Evolutionary conservation across 208 protist genomes (phyloP), one percentile per base, ranked within the genome.

Genomic region (Acanthamoeba royreba): DNA sequence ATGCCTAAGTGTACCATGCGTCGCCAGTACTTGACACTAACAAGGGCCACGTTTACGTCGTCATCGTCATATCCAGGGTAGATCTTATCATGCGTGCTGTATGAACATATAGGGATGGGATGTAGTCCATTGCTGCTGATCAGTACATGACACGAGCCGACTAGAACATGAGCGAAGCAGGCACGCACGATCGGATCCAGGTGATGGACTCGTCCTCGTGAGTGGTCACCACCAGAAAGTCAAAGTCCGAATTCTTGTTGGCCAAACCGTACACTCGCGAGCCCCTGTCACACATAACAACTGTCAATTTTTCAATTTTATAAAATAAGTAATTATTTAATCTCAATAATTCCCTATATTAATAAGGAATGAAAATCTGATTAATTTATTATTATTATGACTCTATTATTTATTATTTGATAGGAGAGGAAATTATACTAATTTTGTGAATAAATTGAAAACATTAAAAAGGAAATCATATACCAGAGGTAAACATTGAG

Each of bases 401-500:
- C n/a, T n/a, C n/a, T n/a, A n/a, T n/a, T n/a, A n/a, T n/a, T n/a
- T n/a, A n/a, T n/a, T n/a, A n/a, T n/a, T n/a, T n/a, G n/a, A n/a
- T n/a, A n/a, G n/a, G n/a, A n/a, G n/a, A n/a, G n/a, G n/a, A n/a
- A n/a, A n/a, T n/a, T n/a, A n/a, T n/a, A n/a, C n/a, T n/a, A n/a
- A 7, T 7, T 8, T 69, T 7, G 58, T 7, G 25, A 31, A 7
- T 13, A 35, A 74, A 38, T 4, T 74, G 63, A 38, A 2, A 15
- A n/a, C 33, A n/a, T 9, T 8, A 35, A 8, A 38, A 38, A 74
- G 66, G 66, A 38, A 22, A 42, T 28, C 66, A 77, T 38, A 22
- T 13, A 77, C 72, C 72, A 83, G 42, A 83, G 19, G 72, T 83
- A 83, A n/a, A 83, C 72, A 43, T 83, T 83, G 42, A 83, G 72